phyloP scores from a whole-genome alignment of 768 basidiomycete genomes.

The Guyanaporus albipodus region DNA sequence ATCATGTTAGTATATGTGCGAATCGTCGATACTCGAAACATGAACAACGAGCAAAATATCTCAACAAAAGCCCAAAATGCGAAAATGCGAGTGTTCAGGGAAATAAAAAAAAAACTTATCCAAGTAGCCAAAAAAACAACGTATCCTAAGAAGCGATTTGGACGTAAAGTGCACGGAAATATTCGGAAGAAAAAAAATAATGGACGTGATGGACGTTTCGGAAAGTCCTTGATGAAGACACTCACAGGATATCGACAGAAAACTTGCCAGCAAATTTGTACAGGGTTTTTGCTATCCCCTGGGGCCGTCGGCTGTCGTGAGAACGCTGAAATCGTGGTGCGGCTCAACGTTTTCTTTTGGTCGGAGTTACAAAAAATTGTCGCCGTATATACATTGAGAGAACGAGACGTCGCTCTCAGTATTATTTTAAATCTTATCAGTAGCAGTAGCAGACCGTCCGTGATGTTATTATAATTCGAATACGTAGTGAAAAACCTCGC shows the following conservation, averaged over 20 bases:
- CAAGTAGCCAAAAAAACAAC: slow-evolving; percentile 29
- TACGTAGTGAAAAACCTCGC: no score
- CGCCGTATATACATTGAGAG: background rate
- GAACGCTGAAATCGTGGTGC: slow-evolving; percentile 30
- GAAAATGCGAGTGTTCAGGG: slow-evolving; percentile 24
- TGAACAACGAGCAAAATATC: slow-evolving; percentile 24
- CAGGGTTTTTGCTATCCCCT: slow-evolving; percentile 34
- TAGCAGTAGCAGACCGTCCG: no score
- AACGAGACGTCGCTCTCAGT: slow-evolving; percentile 13
- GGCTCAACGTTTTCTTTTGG: slow-evolving; percentile 22
- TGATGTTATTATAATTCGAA: no score
- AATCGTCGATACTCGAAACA: slow-evolving; percentile 18
- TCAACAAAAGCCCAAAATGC: slow-evolving; percentile 33
- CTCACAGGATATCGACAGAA: slow-evolving; percentile 23
- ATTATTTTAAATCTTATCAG: no score
- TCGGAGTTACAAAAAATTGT: slow-evolving; percentile 30
- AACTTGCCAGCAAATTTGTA: slow-evolving; percentile 19
- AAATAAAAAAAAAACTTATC: slow-evolving; percentile 37
- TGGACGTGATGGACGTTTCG: background rate
- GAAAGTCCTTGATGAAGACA: slow-evolving; percentile 16
- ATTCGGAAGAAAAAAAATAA: slow-evolving; percentile 13
- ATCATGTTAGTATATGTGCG: slow-evolving; percentile 27
- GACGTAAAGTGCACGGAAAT: slow-evolving; percentile 8
- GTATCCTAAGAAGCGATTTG: slow-evolving; percentile 26
- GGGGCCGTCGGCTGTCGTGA: slow-evolving; percentile 36